phyloP scores from a whole-genome alignment of 2,329 filamentous ascomycete genomes.

The Scytalidium sp. region DNA sequence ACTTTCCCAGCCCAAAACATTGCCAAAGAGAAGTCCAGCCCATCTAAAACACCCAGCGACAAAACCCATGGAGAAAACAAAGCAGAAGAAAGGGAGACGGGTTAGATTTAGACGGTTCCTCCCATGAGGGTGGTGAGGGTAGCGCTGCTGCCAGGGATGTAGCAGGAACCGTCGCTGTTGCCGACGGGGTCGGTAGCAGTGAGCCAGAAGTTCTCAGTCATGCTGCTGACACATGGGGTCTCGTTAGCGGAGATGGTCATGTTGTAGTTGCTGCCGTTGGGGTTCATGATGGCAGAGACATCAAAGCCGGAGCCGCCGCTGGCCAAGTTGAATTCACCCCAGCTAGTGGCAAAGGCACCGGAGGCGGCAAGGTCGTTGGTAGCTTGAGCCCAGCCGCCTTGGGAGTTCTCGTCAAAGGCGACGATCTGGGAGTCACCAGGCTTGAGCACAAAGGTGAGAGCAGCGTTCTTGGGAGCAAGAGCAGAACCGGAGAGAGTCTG shows the following conservation, averaged over 20 bases:
- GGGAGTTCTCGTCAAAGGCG: slow-evolving; percentile 24
- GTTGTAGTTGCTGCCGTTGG: slow-evolving; percentile 21
- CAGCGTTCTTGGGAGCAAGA: slow-evolving; percentile 20
- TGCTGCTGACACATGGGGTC: slow-evolving; percentile 20
- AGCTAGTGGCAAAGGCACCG: slow-evolving; percentile 21
- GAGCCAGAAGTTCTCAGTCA: slow-evolving; percentile 26
- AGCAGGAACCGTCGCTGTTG: slow-evolving; percentile 25
- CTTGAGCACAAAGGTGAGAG: slow-evolving; percentile 20
- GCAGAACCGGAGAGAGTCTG: slow-evolving; percentile 16
- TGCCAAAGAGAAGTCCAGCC: neutral
- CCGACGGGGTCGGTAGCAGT: slow-evolving; percentile 21
- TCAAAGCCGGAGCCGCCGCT: slow-evolving; percentile 24
- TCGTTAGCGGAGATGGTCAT: slow-evolving; percentile 26
- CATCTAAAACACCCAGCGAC: neutral
- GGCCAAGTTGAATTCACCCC: slow-evolving; percentile 24
- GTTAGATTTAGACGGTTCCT: slow-evolving; percentile 10
- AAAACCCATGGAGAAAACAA: neutral
- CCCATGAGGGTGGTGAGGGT: slow-evolving; percentile 22
- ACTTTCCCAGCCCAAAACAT: too few species aligned
- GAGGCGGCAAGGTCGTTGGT: slow-evolving; percentile 7
- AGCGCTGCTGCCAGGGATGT: slow-evolving; percentile 17
- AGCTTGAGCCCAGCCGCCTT: slow-evolving; percentile 20
- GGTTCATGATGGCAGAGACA: slow-evolving; percentile 28
- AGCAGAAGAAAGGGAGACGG: neutral
- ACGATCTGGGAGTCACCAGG: slow-evolving; percentile 20